Evolutionary conservation across 2,329 filamentous ascomycete genomes (phyloP).

Genomic region (Apiospora hydei): DNA sequence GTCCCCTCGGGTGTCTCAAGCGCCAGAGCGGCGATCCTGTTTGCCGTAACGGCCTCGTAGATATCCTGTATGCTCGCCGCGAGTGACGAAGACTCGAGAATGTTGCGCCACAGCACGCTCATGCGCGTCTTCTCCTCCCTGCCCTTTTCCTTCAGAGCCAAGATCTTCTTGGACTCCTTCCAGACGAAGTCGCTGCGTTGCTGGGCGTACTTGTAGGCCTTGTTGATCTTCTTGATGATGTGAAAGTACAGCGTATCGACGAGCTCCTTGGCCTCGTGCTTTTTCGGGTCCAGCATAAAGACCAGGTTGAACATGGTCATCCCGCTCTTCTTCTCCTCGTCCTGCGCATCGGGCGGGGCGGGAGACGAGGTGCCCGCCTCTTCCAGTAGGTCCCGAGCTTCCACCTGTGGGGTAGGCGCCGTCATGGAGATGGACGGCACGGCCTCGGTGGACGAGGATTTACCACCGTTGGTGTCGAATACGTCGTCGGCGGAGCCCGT

Average conservation of each 20-base stretch:
- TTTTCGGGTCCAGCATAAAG: constrained; percentile 84
- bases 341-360: constrained; percentile 43
- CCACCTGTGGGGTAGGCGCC: constrained; percentile 36
- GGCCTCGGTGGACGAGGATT: constrained; percentile 1
- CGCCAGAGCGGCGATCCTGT: constrained; percentile 85
- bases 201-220: constrained; percentile 91
- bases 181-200: constrained; percentile 89
- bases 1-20: constrained; percentile 69
- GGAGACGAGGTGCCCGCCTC: constrained; percentile 41
- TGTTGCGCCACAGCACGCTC: constrained; percentile 72
- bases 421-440: constrained; percentile 26
- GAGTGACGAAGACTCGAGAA: constrained; percentile 76
- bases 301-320: constrained; percentile 99
- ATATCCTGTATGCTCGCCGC: constrained; percentile 84
- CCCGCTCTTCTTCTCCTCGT: constrained; percentile 67
- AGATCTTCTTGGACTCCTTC: constrained; percentile 85
- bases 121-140: constrained; percentile 69
- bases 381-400: constrained; percentile 39
- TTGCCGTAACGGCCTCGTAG: constrained; percentile 81
- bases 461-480: not conserved
- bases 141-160: constrained; percentile 81
- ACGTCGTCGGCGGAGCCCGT: constrained; percentile 34
- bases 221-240: constrained; percentile 90
- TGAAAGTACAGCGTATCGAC: constrained; percentile 83
- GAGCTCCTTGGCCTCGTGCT: constrained; percentile 77